These are phyloP conservation scores for Alternaria angustiovoidea DNA, from an alignment of 2,329 filamentous ascomycete species.

Conservation along the genomic window DNA sequence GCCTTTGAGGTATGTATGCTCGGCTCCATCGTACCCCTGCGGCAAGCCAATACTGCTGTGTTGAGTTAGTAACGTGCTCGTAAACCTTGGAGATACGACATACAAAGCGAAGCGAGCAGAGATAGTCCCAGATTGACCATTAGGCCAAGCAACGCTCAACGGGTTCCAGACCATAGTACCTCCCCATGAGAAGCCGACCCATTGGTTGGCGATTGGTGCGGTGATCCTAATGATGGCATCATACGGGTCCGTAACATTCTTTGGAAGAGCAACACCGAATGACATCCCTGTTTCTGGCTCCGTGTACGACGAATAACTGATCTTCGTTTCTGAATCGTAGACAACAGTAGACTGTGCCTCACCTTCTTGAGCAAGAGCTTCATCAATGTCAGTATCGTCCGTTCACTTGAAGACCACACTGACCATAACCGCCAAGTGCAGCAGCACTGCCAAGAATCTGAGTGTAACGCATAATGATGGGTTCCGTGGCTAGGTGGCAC, in stretches of 20 bases:
- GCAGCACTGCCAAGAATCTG: conserved; percentile 38
- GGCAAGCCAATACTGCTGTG: conserved; percentile 38
- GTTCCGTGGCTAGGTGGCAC: conserved; percentile 4
- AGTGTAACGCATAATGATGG: conserved; percentile 38
- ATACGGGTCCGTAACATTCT: conserved; percentile 40
- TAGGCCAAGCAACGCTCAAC: conserved; percentile 43
- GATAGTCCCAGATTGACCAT: conserved; percentile 35
- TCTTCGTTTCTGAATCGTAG: conserved; percentile 42
- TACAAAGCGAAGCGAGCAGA: conserved; percentile 47
- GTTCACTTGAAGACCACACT: conserved; percentile 3
- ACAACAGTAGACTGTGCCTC: conserved; percentile 39
- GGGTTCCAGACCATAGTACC: conserved; percentile 47
- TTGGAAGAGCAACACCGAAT: conserved; percentile 43
- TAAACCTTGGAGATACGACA: conserved; percentile 3
- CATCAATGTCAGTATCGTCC: conserved; percentile 16
- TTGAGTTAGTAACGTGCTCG: conserved; percentile 25
- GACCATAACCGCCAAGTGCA: conserved; percentile 39
- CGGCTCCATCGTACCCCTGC: conserved; percentile 37
- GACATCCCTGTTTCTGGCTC: conserved; percentile 39
- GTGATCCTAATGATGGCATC: conserved; percentile 44
- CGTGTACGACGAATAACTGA: conserved; percentile 43
- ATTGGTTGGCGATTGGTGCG: conserved; percentile 34
- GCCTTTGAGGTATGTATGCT: conserved; percentile 41
- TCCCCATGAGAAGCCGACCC: conserved; percentile 45
- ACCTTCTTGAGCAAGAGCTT: conserved; percentile 42